These are phyloP conservation scores for Vickermania ingenoplastis DNA, from an alignment of 208 protist genomes.

Conservation along the genomic window DNA sequence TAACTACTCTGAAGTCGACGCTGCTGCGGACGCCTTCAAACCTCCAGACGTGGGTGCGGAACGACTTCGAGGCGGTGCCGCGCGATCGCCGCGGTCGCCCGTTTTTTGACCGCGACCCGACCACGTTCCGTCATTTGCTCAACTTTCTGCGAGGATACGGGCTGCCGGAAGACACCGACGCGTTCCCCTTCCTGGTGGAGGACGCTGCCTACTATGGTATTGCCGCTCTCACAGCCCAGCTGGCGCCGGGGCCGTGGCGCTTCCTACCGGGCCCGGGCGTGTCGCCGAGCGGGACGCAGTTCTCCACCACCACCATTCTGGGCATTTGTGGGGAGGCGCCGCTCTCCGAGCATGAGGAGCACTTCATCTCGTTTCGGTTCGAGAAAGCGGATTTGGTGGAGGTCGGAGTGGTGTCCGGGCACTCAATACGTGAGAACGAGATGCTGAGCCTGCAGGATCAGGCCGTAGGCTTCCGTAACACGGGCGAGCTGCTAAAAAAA, in stretches of 20 bases:
- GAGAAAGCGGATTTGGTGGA: constrained; percentile 69
- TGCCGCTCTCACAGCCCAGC: constrained; percentile 34
- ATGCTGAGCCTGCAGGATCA: constrained; percentile 38
- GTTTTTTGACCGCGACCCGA: constrained; percentile 77
- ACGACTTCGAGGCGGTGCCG: constrained; percentile 59
- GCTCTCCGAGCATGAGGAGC: constrained; percentile 20
- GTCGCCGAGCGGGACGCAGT: constrained; percentile 31
- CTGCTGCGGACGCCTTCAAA: constrained; percentile 47
- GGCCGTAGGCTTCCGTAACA: constrained; percentile 69
- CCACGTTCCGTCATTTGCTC: constrained; percentile 66
- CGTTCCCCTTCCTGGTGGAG: constrained; percentile 63
- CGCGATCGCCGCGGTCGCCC: constrained; percentile 58
- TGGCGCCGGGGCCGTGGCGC: constrained; percentile 46
- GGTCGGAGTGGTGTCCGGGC: constrained; percentile 54
- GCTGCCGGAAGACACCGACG: constrained; percentile 41
- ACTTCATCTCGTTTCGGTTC: constrained; percentile 54
- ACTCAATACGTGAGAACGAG: constrained; percentile 28
- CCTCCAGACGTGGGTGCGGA: constrained; percentile 48
- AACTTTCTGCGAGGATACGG: constrained; percentile 84
- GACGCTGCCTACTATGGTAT: constrained; percentile 63
- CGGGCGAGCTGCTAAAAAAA: constrained; percentile 48
- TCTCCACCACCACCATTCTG: constrained; percentile 70
- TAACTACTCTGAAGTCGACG: constrained; percentile 66
- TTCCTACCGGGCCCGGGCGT: constrained; percentile 74
- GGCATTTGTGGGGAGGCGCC: constrained; percentile 62